Evolutionary conservation across 139 green algal genomes (phyloP).

Genomic region (Chlorella vulgaris): DNA sequence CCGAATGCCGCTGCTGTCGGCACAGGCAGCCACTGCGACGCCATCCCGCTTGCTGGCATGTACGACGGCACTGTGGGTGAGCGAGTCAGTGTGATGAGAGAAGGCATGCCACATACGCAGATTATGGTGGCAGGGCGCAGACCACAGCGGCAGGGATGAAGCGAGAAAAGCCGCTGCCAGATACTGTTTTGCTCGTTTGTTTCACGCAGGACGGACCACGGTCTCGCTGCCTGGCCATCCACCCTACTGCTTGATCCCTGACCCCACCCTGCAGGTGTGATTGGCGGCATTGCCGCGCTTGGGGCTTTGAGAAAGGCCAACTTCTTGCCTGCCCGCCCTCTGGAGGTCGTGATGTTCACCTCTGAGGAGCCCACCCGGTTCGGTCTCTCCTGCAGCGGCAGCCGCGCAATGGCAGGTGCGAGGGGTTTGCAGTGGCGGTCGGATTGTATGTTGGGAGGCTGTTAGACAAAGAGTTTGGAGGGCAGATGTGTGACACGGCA

Average conservation of each 20-base stretch:
- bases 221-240: not conserved
- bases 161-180: too few species aligned
- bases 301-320: constrained; percentile 71
- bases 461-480: too few species aligned
- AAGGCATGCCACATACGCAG: too few species aligned
- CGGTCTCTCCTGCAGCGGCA: constrained; percentile 86
- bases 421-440: not conserved
- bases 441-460: not conserved
- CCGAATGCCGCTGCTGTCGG: constrained; percentile 55
- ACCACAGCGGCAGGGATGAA: too few species aligned
- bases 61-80: constrained; percentile 91
- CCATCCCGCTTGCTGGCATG: constrained; percentile 87
- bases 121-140: too few species aligned
- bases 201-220: not conserved
- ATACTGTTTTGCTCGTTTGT: too few species aligned
- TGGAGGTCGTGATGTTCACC: constrained; percentile 97
- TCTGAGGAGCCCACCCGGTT: constrained; percentile 96
- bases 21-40: constrained; percentile 92
- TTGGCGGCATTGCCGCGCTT: constrained; percentile 91
- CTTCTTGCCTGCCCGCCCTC: constrained; percentile 70
- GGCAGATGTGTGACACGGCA: too few species aligned
- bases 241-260: not conserved
- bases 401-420: constrained; percentile 73
- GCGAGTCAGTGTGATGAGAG: too few species aligned
- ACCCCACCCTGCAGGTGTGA: constrained; percentile 61